A percentile compares a stretch with the other conserved stretches of the same genome.
These are phyloP conservation scores for Yamadazyma dendronema DNA, from an alignment of 1,139 yeast genomes.

Conservation along the genomic window DNA sequence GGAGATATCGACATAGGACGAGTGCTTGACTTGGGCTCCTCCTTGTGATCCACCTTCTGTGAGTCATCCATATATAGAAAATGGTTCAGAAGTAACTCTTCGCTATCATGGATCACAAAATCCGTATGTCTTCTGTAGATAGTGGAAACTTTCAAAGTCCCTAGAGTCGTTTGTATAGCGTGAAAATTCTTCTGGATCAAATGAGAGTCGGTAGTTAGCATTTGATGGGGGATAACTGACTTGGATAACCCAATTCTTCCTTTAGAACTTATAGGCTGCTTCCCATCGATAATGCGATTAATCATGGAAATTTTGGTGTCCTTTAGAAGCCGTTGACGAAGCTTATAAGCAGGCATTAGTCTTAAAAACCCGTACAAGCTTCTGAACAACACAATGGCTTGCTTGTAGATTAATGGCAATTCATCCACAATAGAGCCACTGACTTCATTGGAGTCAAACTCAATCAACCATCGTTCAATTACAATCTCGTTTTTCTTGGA, in stretches of 20 bases:
- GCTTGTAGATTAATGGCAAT: constrained; percentile 70
- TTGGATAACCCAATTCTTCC: constrained; percentile 85
- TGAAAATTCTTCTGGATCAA: constrained; percentile 59
- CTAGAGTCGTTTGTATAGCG: constrained; percentile 73
- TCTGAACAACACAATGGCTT: constrained; percentile 70
- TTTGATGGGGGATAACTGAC: constrained; percentile 50
- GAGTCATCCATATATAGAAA: constrained; percentile 42
- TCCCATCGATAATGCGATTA: constrained; percentile 71
- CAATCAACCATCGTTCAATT: constrained; percentile 88
- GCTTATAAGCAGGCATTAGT: constrained; percentile 68
- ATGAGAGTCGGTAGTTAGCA: constrained; percentile 47
- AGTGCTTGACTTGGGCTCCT: neutral
- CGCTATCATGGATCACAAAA: constrained; percentile 67
- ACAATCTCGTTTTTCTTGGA: constrained; percentile 73
- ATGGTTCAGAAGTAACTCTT: constrained; percentile 60
- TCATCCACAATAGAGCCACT: constrained; percentile 42
- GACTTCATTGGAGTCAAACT: constrained; percentile 51
- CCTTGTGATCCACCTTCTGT: neutral
- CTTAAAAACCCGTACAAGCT: constrained; percentile 66
- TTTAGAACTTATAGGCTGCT: constrained; percentile 71
- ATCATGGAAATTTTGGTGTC: constrained; percentile 37
- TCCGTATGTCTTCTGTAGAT: constrained; percentile 73
- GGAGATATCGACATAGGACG: constrained; percentile 1
- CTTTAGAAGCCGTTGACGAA: constrained; percentile 35
- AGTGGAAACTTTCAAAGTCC: constrained; percentile 70